Percentiles rank a stretch among this genome's conserved stretches.
phyloP scores from a whole-genome alignment of 805 yeast genomes.

The Candida ulmi region DNA sequence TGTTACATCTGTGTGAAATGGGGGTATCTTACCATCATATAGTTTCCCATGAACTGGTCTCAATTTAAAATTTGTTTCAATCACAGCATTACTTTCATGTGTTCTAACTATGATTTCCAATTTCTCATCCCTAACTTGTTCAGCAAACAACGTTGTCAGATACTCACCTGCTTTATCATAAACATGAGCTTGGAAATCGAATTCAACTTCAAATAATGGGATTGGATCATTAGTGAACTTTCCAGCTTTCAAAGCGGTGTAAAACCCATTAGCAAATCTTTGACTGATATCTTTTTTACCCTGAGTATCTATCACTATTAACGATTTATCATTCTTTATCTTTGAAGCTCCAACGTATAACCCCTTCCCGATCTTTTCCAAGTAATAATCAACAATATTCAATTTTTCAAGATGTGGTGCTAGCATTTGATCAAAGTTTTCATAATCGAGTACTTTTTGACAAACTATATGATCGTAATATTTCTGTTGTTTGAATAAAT shows the following conservation, averaged over 20 bases:
- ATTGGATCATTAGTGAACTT: constrained; percentile 1
- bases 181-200: constrained; percentile 2
- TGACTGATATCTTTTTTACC: neutral
- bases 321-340: neutral
- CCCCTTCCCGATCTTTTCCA: neutral
- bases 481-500: constrained; percentile 9
- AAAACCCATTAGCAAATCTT: neutral
- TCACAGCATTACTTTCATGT: neutral
- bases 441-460: neutral
- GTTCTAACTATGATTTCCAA: neutral
- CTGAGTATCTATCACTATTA: neutral
- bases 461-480: constrained; percentile 1
- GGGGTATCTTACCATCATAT: no score
- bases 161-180: constrained; percentile 5
- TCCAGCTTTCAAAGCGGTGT: neutral
- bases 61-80: neutral
- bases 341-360: neutral
- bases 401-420: neutral
- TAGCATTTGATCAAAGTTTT: neutral
- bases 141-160: neutral
- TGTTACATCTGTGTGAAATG: no score
- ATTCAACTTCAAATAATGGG: neutral
- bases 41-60: no score
- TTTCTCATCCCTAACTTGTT: neutral
- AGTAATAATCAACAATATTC: neutral